Base-by-base conservation (phyloP, 1,139 yeast species). In the Protomyces arabidopsidicola region DNA sequence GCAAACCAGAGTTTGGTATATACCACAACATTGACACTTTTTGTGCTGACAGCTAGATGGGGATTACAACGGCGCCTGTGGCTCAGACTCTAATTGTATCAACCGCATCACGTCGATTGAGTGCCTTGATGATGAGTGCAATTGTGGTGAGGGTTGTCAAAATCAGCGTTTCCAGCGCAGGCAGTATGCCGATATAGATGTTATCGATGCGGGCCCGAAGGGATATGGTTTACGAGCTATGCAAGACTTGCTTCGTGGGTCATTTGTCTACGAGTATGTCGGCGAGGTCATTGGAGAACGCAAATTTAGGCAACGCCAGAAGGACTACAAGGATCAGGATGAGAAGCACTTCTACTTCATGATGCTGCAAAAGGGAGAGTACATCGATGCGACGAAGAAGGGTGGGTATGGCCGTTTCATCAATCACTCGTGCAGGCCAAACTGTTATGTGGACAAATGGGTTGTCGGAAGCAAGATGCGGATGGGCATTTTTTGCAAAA, bases 391-490 rank as follows among this genome's bases (percentile, higher is more conserved):
- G 56, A 91, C 98, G 1, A 79, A 82, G 59, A 87, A 83, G 75
- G 98, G 98, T 2, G 84, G 91, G 24, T 76, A 91, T 65, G 97
- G 96, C 0, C 79, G 98, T 67, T 93, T 91, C 76, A 88, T 95
- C 71, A 93, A 93, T 73, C 98, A 93, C 75, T 89, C 97, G 20
- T 93, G 98, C 75, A 84, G 82, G 69, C 98, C 98, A 4, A 93
- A 93, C 75, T 93, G 96, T 20, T 90, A 83, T 71, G 96, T 93
- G 53, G 97, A 91, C 74, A 93, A 93, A 76, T 93, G 98, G 98
- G 95, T 90, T 20, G 98, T 93, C 16, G 93, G 91, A 22, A 89
- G 88, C 68, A 87, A 88, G 73, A 79, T 90, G 67, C 81, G 90
- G 70, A 93, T 93, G 98, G 98, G 98, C 45, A 88, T 93, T 27